Base-by-base conservation (phyloP, 345 rosid species). In the Crucihimalaya himalaica region DNA sequence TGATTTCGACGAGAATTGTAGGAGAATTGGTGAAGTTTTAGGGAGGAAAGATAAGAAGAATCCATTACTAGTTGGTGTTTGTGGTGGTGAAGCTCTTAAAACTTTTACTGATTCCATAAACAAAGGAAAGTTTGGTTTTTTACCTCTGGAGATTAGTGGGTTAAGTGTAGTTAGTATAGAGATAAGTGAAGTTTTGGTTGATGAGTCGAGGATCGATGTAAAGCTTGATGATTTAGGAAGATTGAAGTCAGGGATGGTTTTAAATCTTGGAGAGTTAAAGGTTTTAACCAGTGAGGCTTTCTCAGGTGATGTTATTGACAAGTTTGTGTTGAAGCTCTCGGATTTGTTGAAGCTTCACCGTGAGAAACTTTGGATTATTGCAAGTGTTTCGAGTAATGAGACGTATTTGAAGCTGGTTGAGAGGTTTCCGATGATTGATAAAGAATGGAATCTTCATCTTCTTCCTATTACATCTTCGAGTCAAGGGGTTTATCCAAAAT, bases 381-480 rank as follows among this genome's bases (percentile, higher is more conserved):
- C 80, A 5, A 78, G 84, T 35, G 83, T 76, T 0, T 83, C 75
- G 9, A 85, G 75, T 37, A 63, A 80, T 58, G 94, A 88, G 69
- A 84, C 72, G 48, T 88, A 84, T 72, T 56, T 67, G 34, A 85
- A 83, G 75, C 70, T 88, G 43, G 62, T 76, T 3, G 82, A 72
- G 5, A 62, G 61, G 77, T 90, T 84, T 78, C 88, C 91, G 0
- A 66, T 43, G 43, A 54, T 84, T 18, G 89, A 85, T 21, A 78
- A 72, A 71, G 87, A 85, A 3, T 90, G 89, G 96, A 87, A 86
- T 79, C 80, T 88, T 78, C 85, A 86, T 31, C 73, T 83, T 71
- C 75, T 86, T 83, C 89, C 91, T 0, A 77, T 85, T 14, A 75
- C 88, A 62, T 78, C 85, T 65, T 63, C 87, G 15, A 53, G 58